Base-by-base conservation (phyloP, 1,284 basidiomycete genomes). In the Spongiforma sp. region DNA sequence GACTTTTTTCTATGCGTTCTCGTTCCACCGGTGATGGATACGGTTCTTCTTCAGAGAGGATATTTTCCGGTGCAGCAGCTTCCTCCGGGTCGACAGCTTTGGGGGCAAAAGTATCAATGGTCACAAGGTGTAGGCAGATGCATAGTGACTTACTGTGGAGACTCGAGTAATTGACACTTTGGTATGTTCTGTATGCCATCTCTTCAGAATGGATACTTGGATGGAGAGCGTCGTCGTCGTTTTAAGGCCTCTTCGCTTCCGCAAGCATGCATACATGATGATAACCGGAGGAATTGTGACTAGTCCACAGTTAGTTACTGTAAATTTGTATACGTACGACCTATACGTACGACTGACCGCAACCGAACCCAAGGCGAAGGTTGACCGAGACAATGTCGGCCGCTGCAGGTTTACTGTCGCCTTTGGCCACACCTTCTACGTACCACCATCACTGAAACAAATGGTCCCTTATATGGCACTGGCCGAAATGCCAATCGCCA, bases 391-490 rank as follows among this genome's bases (percentile, higher is more conserved):
- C 10, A 63, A 77, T 84, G 74, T 73, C 79, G 36, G 77, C 79
- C 33, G 64, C 77, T 32, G 71, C 76, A 34, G 68, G 78, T 12
- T 65, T 79, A 58, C 68, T 77, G 53, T 76, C 75, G 48, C 78
- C 82, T 33, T 75, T 74, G 28, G 26, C 12, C 32, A 85, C 84
- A 8, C 86, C 86, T 24, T 69, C 80, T 10, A 81, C 84, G 52
- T 92, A 92, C 75, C 89, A 90, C 71, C n/a, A n/a, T n/a, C n/a
- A n/a, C n/a, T n/a, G n/a, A n/a, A n/a, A n/a, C n/a, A n/a, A n/a
- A n/a, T n/a, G n/a, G n/a, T n/a, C n/a, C n/a, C n/a, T n/a, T n/a
- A n/a, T n/a, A n/a, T n/a, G n/a, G n/a, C n/a, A n/a, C n/a, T n/a
- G n/a, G n/a, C n/a, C n/a, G n/a, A n/a, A n/a, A n/a, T n/a, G n/a